These are phyloP conservation scores for Colletotrichum simmondsii DNA, from an alignment of 2,329 filamentous ascomycete species.

Conservation along the genomic window DNA sequence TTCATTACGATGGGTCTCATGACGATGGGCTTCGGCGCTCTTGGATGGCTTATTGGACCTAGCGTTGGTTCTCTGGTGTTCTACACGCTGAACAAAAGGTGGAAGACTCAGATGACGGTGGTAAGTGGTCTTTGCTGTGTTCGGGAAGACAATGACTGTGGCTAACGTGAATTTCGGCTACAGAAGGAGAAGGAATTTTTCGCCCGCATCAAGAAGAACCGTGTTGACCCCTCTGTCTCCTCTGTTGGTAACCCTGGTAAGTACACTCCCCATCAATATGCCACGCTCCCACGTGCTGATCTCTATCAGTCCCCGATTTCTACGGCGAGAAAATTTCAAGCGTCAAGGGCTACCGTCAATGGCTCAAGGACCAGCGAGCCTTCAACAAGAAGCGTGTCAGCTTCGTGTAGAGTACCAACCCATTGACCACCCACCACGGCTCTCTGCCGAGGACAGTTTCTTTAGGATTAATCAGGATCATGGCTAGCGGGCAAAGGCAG, in stretches of 20 bases:
- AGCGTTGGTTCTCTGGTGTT: conserved; percentile 84
- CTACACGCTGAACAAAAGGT: conserved; percentile 77
- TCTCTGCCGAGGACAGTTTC: conserved; percentile 12
- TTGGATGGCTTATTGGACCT: conserved; percentile 90
- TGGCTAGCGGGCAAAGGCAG: conserved; percentile 27
- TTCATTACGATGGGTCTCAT: conserved; percentile 86
- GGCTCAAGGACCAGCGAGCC: conserved; percentile 96
- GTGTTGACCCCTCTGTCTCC: conserved; percentile 89
- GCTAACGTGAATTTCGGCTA: conserved; percentile 17
- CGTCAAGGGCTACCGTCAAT: conserved; percentile 89
- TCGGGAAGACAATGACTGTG: neutral
- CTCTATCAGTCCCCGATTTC: conserved; percentile 81
- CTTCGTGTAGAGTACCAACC: conserved; percentile 59
- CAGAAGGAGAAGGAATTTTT: conserved; percentile 97
- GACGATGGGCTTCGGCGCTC: conserved; percentile 79
- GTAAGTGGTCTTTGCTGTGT: conserved; percentile 54
- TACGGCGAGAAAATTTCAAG: conserved; percentile 99
- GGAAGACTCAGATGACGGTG: conserved; percentile 76
- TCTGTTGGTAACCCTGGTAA: conserved; percentile 86
- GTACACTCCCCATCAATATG: conserved; percentile 31
- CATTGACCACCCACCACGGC: neutral
- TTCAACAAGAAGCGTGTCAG: conserved; percentile 91
- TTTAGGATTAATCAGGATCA: conserved; percentile 24
- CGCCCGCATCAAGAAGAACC: conserved; percentile 87
- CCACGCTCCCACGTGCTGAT: neutral